Evolutionary conservation across 345 rosid genomes (phyloP).

Genomic region (Brassica rapa): DNA sequence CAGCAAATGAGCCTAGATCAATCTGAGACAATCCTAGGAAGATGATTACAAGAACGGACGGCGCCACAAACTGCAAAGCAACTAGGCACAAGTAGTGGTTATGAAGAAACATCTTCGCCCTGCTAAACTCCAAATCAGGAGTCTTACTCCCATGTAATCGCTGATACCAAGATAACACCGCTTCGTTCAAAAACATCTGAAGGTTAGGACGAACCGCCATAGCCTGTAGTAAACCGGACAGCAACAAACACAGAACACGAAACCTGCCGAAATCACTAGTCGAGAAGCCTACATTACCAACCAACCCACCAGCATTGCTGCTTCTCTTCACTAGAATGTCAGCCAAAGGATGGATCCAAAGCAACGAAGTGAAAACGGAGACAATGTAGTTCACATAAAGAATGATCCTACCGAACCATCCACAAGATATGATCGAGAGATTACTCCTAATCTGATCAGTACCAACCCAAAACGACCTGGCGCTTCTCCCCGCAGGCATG

Average conservation of each 20-base stretch:
- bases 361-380: constrained; percentile 60
- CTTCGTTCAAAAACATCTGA: constrained; percentile 93
- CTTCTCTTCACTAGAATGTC: constrained; percentile 52
- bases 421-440: constrained; percentile 69
- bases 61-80: constrained; percentile 70
- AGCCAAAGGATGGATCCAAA: constrained; percentile 79
- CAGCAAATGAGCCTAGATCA: constrained; percentile 48
- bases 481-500: constrained; percentile 76
- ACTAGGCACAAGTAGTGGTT: constrained; percentile 83
- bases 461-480: constrained; percentile 87
- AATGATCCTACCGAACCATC: constrained; percentile 71
- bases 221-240: constrained; percentile 60
- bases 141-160: constrained; percentile 81
- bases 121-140: constrained; percentile 87
- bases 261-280: constrained; percentile 48
- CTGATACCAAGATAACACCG: constrained; percentile 88
- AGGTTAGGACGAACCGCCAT: constrained; percentile 68
- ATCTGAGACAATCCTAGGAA: constrained; percentile 69
- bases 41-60: constrained; percentile 60
- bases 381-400: constrained; percentile 53
- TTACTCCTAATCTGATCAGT: constrained; percentile 79
- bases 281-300: constrained; percentile 67
- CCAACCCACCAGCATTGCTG: constrained; percentile 33
- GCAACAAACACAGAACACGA: constrained; percentile 57
- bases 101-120: constrained; percentile 91